Conservation (phyloP, 371 early-diverging fungal species). For the Smittium culicis region DNA sequence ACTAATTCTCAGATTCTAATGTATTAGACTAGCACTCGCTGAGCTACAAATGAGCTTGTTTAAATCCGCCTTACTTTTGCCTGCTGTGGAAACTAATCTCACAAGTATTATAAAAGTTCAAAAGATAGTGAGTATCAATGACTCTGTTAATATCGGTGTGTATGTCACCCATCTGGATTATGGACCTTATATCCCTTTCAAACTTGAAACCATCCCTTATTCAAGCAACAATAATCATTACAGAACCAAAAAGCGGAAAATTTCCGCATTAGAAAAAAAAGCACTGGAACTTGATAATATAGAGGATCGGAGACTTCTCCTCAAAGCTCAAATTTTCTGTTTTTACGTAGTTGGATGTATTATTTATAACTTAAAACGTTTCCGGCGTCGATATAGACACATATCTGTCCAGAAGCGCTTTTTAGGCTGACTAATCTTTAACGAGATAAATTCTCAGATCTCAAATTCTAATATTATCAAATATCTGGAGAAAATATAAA, state of each 20-base stretch:
- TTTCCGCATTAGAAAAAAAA: neutral
- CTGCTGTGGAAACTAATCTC: neutral
- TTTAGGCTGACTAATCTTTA: neutral
- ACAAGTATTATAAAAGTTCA: neutral
- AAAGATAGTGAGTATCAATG: neutral
- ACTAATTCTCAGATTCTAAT: neutral
- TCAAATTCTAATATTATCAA: neutral
- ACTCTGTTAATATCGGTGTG: neutral
- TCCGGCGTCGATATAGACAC: neutral
- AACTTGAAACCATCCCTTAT: neutral
- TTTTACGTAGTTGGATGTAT: neutral
- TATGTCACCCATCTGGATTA: neutral
- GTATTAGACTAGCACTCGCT: neutral
- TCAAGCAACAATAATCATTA: neutral
- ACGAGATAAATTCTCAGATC: neutral
- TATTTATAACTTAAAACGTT: neutral
- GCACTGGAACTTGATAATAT: neutral
- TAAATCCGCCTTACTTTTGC: neutral
- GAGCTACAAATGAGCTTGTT: neutral
- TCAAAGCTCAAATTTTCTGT: neutral
- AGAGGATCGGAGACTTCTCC: neutral
- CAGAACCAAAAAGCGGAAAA: neutral
- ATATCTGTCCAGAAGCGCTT: neutral
- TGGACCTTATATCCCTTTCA: neutral
- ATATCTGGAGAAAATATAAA: neutral